Evolutionary conservation across 352 stramenopile species (phyloP).

Genomic region (Pythium biforme): DNA sequence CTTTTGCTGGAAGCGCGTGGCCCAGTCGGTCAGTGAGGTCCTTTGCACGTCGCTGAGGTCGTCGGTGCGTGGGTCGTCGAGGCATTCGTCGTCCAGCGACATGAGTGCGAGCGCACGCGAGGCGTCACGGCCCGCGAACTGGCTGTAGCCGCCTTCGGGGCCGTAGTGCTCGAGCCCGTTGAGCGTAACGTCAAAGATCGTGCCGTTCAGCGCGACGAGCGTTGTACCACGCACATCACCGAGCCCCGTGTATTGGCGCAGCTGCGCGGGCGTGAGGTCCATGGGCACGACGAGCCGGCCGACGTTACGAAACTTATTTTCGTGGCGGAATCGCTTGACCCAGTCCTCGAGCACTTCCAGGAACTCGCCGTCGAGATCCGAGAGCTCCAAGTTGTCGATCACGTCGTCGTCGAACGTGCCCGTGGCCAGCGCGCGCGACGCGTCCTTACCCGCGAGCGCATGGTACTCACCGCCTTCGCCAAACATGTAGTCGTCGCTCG

Average conservation of each 20-base stretch:
- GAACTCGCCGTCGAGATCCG: constrained; percentile 36
- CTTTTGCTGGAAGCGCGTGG: constrained; percentile 90
- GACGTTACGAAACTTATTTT: constrained; percentile 89
- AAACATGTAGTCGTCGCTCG: constrained; percentile 85
- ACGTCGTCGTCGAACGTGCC: constrained; percentile 78
- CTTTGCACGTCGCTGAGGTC: constrained; percentile 86
- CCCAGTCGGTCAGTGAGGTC: constrained; percentile 92
- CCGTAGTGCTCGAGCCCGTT: constrained; percentile 91
- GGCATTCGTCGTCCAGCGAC: constrained; percentile 90
- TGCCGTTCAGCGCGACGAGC: constrained; percentile 86
- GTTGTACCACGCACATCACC: constrained; percentile 69
- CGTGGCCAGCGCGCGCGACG: constrained; percentile 86
- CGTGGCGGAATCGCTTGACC: constrained; percentile 82
- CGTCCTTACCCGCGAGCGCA: constrained; percentile 89
- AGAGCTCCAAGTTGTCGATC: constrained; percentile 53
- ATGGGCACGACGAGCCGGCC: constrained; percentile 75
- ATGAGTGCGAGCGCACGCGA: constrained; percentile 93
- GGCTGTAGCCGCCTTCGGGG: constrained; percentile 86
- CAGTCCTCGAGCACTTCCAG: constrained; percentile 58
- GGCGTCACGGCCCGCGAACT: constrained; percentile 93
- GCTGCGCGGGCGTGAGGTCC: constrained; percentile 54
- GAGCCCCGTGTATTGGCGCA: constrained; percentile 73
- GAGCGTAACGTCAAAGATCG: constrained; percentile 93
- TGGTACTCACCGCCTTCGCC: constrained; percentile 84
- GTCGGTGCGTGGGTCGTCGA: constrained; percentile 79